These are phyloP conservation scores for Apiotrichum sp. DNA, from an alignment of 1,284 basidiomycete species.

Conservation along the genomic window DNA sequence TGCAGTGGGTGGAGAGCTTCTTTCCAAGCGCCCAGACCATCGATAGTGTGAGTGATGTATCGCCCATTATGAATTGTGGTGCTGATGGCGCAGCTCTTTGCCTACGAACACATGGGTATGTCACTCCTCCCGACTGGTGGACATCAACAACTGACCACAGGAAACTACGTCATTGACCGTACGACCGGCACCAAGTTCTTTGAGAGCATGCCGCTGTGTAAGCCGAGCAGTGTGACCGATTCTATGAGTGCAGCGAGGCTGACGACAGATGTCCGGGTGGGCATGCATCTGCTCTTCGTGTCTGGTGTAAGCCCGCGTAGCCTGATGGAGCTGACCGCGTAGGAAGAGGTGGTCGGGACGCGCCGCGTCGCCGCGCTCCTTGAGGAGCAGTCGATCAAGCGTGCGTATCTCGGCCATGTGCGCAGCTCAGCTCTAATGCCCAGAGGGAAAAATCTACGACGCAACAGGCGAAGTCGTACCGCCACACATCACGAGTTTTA, in stretches of 20 bases:
- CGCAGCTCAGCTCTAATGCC: not conserved
- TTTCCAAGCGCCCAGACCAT: not conserved
- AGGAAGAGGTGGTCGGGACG: constrained; percentile 55
- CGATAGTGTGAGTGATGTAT: no score
- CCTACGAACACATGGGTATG: constrained; percentile 43
- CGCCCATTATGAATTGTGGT: not conserved
- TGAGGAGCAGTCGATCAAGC: constrained; percentile 60
- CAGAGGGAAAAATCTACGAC: constrained; percentile 49
- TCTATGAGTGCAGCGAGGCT: constrained; percentile 21
- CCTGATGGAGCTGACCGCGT: constrained; percentile 26
- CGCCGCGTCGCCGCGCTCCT: constrained; percentile 57
- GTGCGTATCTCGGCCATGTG: constrained; percentile 39
- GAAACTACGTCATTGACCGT: constrained; percentile 63
- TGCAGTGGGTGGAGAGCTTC: constrained; percentile 16
- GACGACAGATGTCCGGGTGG: constrained; percentile 46
- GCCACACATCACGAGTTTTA: constrained; percentile 63
- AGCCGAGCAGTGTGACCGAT: constrained; percentile 18
- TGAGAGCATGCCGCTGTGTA: constrained; percentile 75
- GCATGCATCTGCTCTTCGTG: constrained; percentile 74
- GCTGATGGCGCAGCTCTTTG: constrained; percentile 33
- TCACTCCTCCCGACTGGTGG: not conserved
- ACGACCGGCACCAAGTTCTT: constrained; percentile 59
- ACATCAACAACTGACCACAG: constrained; percentile 31
- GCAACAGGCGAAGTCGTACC: constrained; percentile 40
- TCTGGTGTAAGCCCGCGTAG: constrained; percentile 24